Evolutionary conservation across 176 grass and related monocot species (phyloP), one percentile per base, ranked within the genome.

Genomic region (Cocos nucifera): DNA sequence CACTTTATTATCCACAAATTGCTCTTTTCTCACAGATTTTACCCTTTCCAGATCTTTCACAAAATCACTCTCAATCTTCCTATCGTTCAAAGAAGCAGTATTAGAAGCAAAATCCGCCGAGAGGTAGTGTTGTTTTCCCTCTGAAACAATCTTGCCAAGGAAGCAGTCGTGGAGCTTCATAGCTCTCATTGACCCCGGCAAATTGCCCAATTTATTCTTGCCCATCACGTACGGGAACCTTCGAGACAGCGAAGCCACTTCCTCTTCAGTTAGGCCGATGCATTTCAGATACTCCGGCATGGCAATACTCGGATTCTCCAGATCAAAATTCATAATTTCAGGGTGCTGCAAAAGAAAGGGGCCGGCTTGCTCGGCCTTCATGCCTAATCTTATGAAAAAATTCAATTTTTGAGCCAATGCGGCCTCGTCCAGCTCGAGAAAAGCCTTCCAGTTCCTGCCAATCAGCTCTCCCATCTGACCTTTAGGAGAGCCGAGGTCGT

Each of bases 381-480:
- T 74, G 19, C 86, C 90, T 74, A 95, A 69, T 51, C 64, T 71
- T 56, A 60, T 68, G 53, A 95, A 95, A 67, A 87, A 90, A 19
- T 55, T 17, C 72, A 90, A 59, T 64, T 53, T 87, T 72, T 85
- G 61, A 62, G 60, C 62, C 63, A 96, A 73, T 32, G 29, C 64
- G 50, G 62, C 29, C 60, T 90, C 76, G 35, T 70, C 73, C 19
- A 76, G 48, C 58, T 90, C 77, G 24, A 96, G 76, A 69, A 96
- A 87, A 49, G 90, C 71, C 62, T 69, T 71, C 59, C 7, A 25
- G 21, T 86, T 87, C 53, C 62, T 58, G 17, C 69, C 69, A 9
- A 80, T 69, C 62, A 90, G 78, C 14, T 71, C 66, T 5, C 86
- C 83, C 50, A 90, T 76, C 53, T 64, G 71, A 48, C 86, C 86